Base-by-base conservation (phyloP, 148 eudicot species). In the Diospyros kaki region DNA sequence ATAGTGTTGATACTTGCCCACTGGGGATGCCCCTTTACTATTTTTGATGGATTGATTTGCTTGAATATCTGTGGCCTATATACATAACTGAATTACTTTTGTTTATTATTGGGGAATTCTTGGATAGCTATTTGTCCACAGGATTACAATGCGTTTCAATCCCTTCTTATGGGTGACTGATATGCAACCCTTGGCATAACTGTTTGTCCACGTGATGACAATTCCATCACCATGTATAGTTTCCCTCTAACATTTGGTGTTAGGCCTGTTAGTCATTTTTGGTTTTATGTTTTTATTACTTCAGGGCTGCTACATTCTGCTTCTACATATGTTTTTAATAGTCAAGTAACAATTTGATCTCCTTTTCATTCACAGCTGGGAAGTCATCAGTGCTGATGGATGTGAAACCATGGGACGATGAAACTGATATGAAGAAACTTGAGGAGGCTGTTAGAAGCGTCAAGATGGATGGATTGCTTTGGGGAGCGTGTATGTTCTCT, bases 321-420 rank as follows among this genome's bases (percentile, higher is more conserved):
- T 9, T 1, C 14, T 44, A 5, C 45, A 17, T 9, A 1, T 41
- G 45, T 46, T 72, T 72, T 46, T 10, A 13, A 58, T 0, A n/a
- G n/a, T 14, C n/a, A 50, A 0, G 28, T 28, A 28, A 28, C 28
- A 73, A 8, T n/a, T 3, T 15, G 44, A 18, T 61, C 28, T 60
- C 28, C 28, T 74, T 5, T 38, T 54, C 66, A 18, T 50, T 76
- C 67, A 58, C 85, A 94, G 98, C 91, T 71, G 98, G 97, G 51
- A 92, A 94, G 80, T 94, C 97, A 17, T 94, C 98, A 0, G 89
- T 94, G 44, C 77, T 91, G 87, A 17, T 91, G 86, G 96, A 89
- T 64, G 80, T 94, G 2, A 94, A 94, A 89, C 98, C 97, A 76
- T 92, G 98, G 97, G 98, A 94, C 75, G 98, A 94, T 73, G 97